Evolutionary conservation across 768 basidiomycete genomes (phyloP).

Genomic region (Termitomyces sp.): DNA sequence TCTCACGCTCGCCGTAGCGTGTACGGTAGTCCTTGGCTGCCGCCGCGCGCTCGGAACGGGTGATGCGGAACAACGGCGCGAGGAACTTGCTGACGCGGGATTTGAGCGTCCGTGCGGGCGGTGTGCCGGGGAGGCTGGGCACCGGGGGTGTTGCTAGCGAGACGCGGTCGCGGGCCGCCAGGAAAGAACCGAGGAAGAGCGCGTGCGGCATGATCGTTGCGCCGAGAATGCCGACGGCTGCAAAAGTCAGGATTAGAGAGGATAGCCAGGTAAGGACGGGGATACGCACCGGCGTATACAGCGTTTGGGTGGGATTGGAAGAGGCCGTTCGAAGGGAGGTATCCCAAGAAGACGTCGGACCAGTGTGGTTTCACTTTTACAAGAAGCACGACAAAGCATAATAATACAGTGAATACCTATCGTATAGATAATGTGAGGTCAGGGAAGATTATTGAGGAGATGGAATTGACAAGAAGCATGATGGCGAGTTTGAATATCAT

Average conservation of each 20-base stretch:
- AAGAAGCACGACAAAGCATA: constrained; percentile 63
- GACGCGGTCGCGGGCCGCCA: constrained; percentile 29
- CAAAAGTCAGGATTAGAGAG: not conserved
- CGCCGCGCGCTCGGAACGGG: constrained; percentile 23
- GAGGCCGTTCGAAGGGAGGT: constrained; percentile 51
- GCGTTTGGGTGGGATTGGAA: constrained; percentile 40
- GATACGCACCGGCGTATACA: constrained; percentile 42
- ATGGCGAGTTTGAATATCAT: constrained; percentile 53
- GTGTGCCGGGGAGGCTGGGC: constrained; percentile 6
- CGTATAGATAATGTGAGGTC: not conserved
- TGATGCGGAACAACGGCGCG: constrained; percentile 23
- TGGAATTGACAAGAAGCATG: constrained; percentile 41
- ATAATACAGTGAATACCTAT: constrained; percentile 54
- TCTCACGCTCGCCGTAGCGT: constrained; percentile 41
- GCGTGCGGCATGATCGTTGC: constrained; percentile 83
- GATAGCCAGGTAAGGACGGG: no score
- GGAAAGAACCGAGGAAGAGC: constrained; percentile 29
- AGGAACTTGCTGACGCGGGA: constrained; percentile 5
- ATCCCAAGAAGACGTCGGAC: constrained; percentile 62
- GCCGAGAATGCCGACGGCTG: constrained; percentile 55
- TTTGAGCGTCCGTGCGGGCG: constrained; percentile 3
- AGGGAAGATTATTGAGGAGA: constrained; percentile 1
- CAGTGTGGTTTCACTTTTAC: constrained; percentile 59
- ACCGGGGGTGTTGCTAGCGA: constrained; percentile 16
- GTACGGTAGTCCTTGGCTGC: constrained; percentile 25